Evolutionary conservation across 1,139 yeast species (phyloP).

Genomic region (Suhomyces bolitotheri): DNA sequence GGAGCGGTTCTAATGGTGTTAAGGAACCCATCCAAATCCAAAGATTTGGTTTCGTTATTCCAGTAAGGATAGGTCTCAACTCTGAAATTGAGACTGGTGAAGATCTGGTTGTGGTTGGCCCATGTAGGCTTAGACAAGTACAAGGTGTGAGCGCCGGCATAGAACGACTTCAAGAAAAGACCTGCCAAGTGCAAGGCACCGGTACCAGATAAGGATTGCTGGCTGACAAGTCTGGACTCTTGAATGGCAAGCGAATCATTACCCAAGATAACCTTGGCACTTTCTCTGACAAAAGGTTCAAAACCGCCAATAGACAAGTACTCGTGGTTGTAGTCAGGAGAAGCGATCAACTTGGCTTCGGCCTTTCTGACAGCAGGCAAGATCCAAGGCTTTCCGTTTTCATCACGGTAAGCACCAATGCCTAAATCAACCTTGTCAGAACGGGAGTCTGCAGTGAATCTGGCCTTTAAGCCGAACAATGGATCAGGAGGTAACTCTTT

Average conservation of each 20-base stretch:
- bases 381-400: conserved; percentile 91
- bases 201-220: conserved; percentile 91
- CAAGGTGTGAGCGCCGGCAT: conserved; percentile 51
- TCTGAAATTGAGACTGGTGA: conserved; percentile 53
- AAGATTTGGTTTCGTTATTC: conserved; percentile 59
- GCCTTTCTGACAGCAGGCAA: conserved; percentile 81
- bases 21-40: conserved; percentile 70
- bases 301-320: conserved; percentile 83
- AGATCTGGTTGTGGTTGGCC: conserved; percentile 92
- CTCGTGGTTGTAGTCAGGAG: conserved; percentile 82
- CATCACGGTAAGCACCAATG: conserved; percentile 95
- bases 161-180: conserved; percentile 61
- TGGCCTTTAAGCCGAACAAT: conserved; percentile 78
- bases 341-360: conserved; percentile 51
- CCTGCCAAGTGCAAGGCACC: conserved; percentile 94
- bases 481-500: conserved; percentile 74
- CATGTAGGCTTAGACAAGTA: conserved; percentile 91
- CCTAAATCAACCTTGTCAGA: conserved; percentile 82
- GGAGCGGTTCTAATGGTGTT: conserved; percentile 70
- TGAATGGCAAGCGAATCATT: conserved; percentile 54
- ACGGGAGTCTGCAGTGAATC: conserved; percentile 65
- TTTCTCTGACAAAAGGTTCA: conserved; percentile 64
- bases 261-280: conserved; percentile 82
- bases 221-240: conserved; percentile 62
- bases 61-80: conserved; percentile 77